Evolutionary conservation across 257 asterid species (phyloP), one percentile per base, ranked within the genome.

Genomic region (Solanum tarapatanum): DNA sequence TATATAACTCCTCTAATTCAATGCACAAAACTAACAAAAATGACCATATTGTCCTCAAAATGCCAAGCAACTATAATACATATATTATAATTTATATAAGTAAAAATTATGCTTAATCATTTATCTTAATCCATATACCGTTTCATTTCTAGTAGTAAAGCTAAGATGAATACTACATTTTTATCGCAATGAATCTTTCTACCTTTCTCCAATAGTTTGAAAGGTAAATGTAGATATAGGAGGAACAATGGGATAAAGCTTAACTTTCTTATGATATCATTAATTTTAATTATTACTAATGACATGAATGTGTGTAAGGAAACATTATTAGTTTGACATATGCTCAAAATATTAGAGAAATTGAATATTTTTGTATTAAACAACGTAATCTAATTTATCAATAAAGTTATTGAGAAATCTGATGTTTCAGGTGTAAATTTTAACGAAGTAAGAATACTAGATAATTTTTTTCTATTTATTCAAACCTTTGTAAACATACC

Each of bases 311-410:
- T 28, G 75, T 13, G 36, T 13, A 3, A 69, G 23, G 23, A 28
- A 13, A 69, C 21, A 69, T 69, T 69, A 69, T 69, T 69, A 69
- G 37, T 13, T 8, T 69, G 36, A 68, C 4, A 26, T 6, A 69
- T 11, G 11, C 11, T 11, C 21, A 4, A 28, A 28, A 69, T 68
- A 13, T 1, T 3, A 5, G 33, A 62, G 1, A 64, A 10, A 24
- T n/a, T n/a, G 11, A 43, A 11, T 4, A 64, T n/a, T 9, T 64
- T n/a, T 64, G 17, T 64, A 2, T 24, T 64, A 1, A 6, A 11
- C 2, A 0, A 0, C 2, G 4, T 64, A 28, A 24, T n/a, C 4
- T n/a, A 11, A 2, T n/a, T 1, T 43, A 1, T n/a, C 5, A n/a
- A 64, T 24, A 2, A 9, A 62, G 0, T 24, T 24, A 66, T 24